Conservation (phyloP, 306 rosid species). For the Fragaria iinumae region DNA sequence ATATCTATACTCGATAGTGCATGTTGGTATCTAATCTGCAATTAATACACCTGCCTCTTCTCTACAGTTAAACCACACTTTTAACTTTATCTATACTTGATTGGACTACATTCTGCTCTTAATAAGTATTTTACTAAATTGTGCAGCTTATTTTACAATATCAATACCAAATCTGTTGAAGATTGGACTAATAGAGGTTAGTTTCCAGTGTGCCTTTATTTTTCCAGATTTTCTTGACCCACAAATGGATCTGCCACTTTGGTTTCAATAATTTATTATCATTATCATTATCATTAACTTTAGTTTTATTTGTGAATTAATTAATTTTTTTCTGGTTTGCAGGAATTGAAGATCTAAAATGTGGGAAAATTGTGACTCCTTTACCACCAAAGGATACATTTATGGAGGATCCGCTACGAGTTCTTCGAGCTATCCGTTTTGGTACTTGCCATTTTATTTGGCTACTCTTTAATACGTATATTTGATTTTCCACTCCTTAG, state of each 20-base stretch:
- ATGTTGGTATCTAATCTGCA: not conserved
- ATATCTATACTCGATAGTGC: not conserved
- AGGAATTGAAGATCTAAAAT: conserved; percentile 77
- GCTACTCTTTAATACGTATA: not conserved
- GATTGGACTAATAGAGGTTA: conserved; percentile 81
- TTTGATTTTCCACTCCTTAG: not conserved
- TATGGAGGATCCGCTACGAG: conserved; percentile 92
- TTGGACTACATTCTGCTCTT: conserved; percentile 19
- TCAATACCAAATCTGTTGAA: conserved; percentile 75
- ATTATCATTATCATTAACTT: not conserved
- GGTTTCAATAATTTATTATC: conserved; percentile 5
- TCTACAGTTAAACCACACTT: not conserved
- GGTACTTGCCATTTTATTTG: conserved; percentile 36
- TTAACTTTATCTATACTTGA: not conserved
- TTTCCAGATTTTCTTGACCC: not conserved
- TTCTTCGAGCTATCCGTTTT: conserved; percentile 92
- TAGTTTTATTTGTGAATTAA: not conserved
- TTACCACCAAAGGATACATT: conserved; percentile 79
- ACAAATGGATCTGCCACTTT: conserved; percentile 4
- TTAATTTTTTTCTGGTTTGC: conserved; percentile 17
- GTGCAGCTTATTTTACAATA: conserved; percentile 86
- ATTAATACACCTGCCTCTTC: conserved; percentile 5
- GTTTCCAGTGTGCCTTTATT: conserved; percentile 2
- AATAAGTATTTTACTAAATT: not conserved
- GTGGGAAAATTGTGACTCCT: conserved; percentile 90